Percentiles rank a stretch among this genome's conserved stretches.
phyloP scores from a whole-genome alignment of 2,329 filamentous ascomycete species.

The Ceratocystiopsis brevicomis region DNA sequence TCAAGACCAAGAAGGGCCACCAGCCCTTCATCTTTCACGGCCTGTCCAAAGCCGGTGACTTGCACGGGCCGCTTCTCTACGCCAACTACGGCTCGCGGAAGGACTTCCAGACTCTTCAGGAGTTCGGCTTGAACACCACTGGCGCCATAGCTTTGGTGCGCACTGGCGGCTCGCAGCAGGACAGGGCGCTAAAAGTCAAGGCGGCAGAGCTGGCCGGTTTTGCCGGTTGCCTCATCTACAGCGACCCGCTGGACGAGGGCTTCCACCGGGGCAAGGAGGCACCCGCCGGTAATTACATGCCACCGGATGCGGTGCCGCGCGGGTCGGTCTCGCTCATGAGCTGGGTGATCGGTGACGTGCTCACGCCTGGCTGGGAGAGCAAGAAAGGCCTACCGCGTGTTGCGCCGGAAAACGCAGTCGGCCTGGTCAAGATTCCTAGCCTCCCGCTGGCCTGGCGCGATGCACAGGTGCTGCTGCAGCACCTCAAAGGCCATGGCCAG shows the following conservation, averaged over 20 bases:
- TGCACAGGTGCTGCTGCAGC: constrained; percentile 59
- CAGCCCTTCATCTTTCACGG: constrained; percentile 75
- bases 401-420: constrained; percentile 48
- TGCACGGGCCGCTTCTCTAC: constrained; percentile 72
- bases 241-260: constrained; percentile 71
- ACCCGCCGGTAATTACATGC: constrained; percentile 64
- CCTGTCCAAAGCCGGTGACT: constrained; percentile 70
- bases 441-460: constrained; percentile 80
- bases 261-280: constrained; percentile 54
- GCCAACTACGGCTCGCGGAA: constrained; percentile 77
- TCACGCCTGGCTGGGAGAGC: constrained; percentile 75
- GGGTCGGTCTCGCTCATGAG: constrained; percentile 64
- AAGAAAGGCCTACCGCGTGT: constrained; percentile 44
- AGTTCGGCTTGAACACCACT: constrained; percentile 52
- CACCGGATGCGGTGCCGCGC: constrained; percentile 63
- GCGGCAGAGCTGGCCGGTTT: constrained; percentile 76
- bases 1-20: constrained; percentile 37
- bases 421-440: constrained; percentile 69
- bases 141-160: constrained; percentile 73
- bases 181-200: constrained; percentile 69
- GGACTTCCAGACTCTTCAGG: constrained; percentile 57
- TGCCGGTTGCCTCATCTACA: constrained; percentile 78
- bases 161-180: constrained; percentile 55
- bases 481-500: constrained; percentile 56
- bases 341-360: constrained; percentile 75